These are phyloP conservation scores for Tylopilus vinaceipallidus DNA, from an alignment of 768 basidiomycete genomes.

Conservation along the genomic window DNA sequence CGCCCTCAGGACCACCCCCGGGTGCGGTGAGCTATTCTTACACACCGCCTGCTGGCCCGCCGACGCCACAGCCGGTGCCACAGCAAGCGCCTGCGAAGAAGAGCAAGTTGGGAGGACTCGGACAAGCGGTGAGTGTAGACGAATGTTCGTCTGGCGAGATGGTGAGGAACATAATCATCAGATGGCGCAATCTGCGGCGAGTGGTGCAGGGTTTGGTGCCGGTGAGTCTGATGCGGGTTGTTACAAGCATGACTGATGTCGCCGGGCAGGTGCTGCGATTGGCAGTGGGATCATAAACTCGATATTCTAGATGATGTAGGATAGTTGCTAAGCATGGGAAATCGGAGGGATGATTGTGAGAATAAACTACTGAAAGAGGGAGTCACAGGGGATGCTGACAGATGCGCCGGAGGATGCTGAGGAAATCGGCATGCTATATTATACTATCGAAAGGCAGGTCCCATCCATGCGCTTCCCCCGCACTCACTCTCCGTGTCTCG, in stretches of 20 bases:
- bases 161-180: slow-evolving; percentile 9
- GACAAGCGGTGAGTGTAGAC: slow-evolving; percentile 33
- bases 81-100: slow-evolving; percentile 34
- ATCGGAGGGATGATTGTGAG: slow-evolving; percentile 14
- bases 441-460: slow-evolving; percentile 27
- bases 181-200: slow-evolving; percentile 34
- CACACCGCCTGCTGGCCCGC: slow-evolving; percentile 32
- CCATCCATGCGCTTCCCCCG: slow-evolving; percentile 24
- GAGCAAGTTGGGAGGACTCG: slow-evolving; percentile 39
- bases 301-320: slow-evolving; percentile 39
- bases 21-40: slow-evolving; percentile 14
- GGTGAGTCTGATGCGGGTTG: slow-evolving; percentile 23
- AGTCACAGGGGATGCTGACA: slow-evolving; percentile 32
- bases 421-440: slow-evolving; percentile 27
- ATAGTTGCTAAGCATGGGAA: slow-evolving; percentile 23
- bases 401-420: slow-evolving; percentile 27
- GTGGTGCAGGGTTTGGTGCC: slow-evolving; percentile 50
- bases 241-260: not conserved
- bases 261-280: slow-evolving; percentile 40
- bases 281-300: slow-evolving; percentile 44
- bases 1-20: slow-evolving; percentile 15
- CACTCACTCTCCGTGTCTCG: not conserved
- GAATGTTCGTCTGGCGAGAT: not conserved
- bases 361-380: slow-evolving; percentile 18
- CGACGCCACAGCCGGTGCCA: slow-evolving; percentile 36